A percentile compares a stretch with the other conserved stretches of the same genome.
Evolutionary conservation across 108 stramenopile species (phyloP).

Genomic region (Cyclotella sp.): DNA sequence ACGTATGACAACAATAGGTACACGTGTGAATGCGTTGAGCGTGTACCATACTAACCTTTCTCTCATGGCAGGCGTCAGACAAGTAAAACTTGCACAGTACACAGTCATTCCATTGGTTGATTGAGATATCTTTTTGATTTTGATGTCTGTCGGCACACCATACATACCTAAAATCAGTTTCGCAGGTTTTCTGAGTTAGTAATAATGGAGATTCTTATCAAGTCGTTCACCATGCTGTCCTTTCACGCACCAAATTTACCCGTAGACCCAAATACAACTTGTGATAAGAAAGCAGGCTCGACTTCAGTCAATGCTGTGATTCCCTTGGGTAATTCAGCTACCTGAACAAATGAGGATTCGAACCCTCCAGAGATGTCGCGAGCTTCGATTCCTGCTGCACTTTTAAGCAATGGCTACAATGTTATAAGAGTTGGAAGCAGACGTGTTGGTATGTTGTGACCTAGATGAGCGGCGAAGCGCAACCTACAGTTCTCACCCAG

Average conservation of each 20-base stretch:
- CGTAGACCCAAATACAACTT: conserved; percentile 55
- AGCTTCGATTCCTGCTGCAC: conserved; percentile 71
- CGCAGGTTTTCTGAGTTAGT: neutral
- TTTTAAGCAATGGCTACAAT: conserved; percentile 58
- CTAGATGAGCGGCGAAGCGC: neutral
- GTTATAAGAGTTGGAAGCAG: neutral
- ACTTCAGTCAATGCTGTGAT: conserved; percentile 34
- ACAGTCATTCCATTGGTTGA: conserved; percentile 17
- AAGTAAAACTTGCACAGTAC: conserved; percentile 68
- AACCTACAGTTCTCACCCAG: conserved; percentile 30
- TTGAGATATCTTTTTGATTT: conserved; percentile 41
- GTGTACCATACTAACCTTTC: conserved; percentile 50
- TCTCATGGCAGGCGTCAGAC: conserved; percentile 82
- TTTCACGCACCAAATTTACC: conserved; percentile 64
- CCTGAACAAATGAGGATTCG: conserved; percentile 82
- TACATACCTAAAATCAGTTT: conserved; percentile 42
- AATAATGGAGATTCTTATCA: neutral
- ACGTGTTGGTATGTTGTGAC: neutral
- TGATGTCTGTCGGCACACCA: conserved; percentile 70
- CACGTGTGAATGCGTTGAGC: neutral
- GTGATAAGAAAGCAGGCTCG: conserved; percentile 31
- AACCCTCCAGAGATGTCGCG: conserved; percentile 64
- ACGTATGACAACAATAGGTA: neutral
- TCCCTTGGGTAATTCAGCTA: conserved; percentile 58
- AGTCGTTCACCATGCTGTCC: neutral